Conservation (phyloP, 768 basidiomycete species). For the Scleroderma bovista region DNA sequence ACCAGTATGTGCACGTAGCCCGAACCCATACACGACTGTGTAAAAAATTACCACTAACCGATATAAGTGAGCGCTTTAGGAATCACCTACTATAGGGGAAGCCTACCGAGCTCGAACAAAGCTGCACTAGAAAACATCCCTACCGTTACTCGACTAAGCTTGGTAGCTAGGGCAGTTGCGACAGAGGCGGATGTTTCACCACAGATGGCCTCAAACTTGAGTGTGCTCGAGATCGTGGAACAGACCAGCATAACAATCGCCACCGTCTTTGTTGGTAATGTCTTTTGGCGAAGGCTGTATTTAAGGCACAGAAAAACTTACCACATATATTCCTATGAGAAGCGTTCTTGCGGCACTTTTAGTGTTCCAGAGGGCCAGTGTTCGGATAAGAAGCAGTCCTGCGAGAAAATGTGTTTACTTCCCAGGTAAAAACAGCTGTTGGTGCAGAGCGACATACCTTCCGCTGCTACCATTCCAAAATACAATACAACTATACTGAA, state of each 20-base stretch:
- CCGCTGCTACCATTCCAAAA: constrained; percentile 7
- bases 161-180: constrained; percentile 1
- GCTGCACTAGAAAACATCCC: constrained; percentile 9
- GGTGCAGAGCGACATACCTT: not conserved
- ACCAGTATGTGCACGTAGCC: not conserved
- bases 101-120: constrained; percentile 8
- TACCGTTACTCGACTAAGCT: constrained; percentile 4
- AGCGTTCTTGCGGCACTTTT: not conserved
- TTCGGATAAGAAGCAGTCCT: constrained; percentile 11
- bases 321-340: constrained; percentile 1
- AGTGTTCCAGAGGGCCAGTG: constrained; percentile 5
- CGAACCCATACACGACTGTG: constrained; percentile 1
- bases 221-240: constrained; percentile 1
- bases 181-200: not conserved
- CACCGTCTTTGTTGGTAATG: constrained; percentile 1
- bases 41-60: not conserved
- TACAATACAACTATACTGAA: constrained; percentile 1
- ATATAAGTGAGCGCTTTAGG: not conserved
- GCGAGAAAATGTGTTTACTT: not conserved
- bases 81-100: not conserved
- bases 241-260: constrained; percentile 6
- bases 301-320: not conserved
- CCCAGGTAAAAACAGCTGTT: not conserved
- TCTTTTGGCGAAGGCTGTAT: not conserved
- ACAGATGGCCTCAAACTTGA: constrained; percentile 3